Conservation (phyloP, 169 alveolate species). For the Cryptosporidium muris region DNA sequence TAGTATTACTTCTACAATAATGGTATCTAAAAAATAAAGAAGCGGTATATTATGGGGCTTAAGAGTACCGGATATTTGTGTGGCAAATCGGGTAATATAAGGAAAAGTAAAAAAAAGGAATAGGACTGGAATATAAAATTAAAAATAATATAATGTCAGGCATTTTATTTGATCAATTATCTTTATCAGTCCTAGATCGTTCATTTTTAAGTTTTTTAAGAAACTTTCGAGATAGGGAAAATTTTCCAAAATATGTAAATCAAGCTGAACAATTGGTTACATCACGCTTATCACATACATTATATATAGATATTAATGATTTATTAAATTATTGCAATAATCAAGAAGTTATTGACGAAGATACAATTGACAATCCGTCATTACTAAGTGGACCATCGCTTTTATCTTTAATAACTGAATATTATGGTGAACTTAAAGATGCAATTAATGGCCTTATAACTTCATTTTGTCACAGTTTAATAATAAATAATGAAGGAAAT, state of each 20-base stretch:
- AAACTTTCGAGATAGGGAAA: conserved; percentile 17
- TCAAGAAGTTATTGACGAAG: background rate
- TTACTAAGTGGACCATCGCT: conserved; percentile 41
- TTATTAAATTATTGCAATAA: conserved; percentile 5
- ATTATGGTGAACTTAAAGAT: conserved; percentile 41
- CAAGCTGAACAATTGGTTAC: conserved; percentile 46
- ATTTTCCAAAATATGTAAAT: conserved; percentile 39
- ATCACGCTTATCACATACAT: conserved; percentile 40
- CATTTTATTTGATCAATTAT: conserved; percentile 4
- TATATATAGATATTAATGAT: conserved; percentile 51
- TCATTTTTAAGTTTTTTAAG: conserved; percentile 45
- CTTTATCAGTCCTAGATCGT: conserved; percentile 39
- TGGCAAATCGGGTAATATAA: background rate
- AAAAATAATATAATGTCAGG: background rate
- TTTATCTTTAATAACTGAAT: conserved; percentile 31
- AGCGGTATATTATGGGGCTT: too few relatives aligned
- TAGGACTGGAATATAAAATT: background rate
- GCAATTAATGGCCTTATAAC: conserved; percentile 29
- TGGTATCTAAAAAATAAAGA: too few relatives aligned
- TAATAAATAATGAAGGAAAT: conserved; percentile 7
- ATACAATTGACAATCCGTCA: background rate
- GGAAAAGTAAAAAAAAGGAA: background rate
- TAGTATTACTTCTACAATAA: too few relatives aligned
- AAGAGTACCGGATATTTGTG: too few relatives aligned
- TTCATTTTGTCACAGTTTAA: conserved; percentile 33